Evolutionary conservation across 306 rosid genomes (phyloP).

Genomic region (Prunus davidiana): DNA sequence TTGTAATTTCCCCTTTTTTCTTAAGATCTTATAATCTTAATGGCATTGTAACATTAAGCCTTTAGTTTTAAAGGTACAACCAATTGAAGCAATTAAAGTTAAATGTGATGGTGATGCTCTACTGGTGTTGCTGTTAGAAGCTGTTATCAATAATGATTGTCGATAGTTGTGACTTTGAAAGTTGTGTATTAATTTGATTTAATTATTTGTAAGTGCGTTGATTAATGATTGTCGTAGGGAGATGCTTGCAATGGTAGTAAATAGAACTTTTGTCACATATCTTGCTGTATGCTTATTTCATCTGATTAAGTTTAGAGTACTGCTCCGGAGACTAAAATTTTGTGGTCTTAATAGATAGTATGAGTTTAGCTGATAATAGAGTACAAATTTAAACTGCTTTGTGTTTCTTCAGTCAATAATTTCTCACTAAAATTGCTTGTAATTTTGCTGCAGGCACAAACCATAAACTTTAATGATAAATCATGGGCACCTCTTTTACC

Average conservation of each 20-base stretch:
- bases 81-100: neutral
- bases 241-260: neutral
- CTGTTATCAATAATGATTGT: neutral
- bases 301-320: neutral
- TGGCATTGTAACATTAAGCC: neutral
- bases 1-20: neutral
- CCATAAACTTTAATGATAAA: conserved; percentile 48
- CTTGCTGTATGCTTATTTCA: neutral
- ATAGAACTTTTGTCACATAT: neutral
- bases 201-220: neutral
- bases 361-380: conserved; percentile 4
- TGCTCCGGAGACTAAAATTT: neutral
- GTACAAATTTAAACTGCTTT: conserved; percentile 10
- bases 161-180: neutral
- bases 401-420: conserved; percentile 13
- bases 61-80: neutral
- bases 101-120: neutral
- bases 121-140: neutral
- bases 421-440: conserved; percentile 16
- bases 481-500: conserved; percentile 49
- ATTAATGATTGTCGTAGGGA: neutral
- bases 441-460: conserved; percentile 47
- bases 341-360: neutral
- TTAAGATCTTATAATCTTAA: neutral
- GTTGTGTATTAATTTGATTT: neutral